phyloP scores from a whole-genome alignment of 1,139 yeast species.

The Kurtzmaniella quercitrusa region DNA sequence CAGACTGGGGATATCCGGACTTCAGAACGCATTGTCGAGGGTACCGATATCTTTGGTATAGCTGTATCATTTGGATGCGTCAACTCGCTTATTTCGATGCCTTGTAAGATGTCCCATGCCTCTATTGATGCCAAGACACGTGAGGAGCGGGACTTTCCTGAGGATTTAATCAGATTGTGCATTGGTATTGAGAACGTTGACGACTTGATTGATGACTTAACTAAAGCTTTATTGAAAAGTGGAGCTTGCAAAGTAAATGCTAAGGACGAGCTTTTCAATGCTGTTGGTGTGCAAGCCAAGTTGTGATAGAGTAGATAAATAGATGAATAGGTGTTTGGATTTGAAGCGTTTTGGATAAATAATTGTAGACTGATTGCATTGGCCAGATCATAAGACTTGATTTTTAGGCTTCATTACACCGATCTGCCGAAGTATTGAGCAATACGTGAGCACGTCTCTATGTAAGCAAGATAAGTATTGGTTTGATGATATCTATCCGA shows the following conservation, averaged over 20 bases:
- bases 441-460: too few species aligned
- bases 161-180: conserved; percentile 83
- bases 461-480: too few species aligned
- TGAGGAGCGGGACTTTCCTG: conserved; percentile 85
- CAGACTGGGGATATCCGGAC: conserved; percentile 75
- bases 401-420: too few species aligned
- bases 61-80: conserved; percentile 95
- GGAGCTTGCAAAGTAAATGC: conserved; percentile 51
- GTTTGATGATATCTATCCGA: too few species aligned
- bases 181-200: conserved; percentile 77
- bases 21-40: conserved; percentile 72
- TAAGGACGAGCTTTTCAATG: conserved; percentile 41
- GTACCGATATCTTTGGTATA: conserved; percentile 75
- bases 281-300: conserved; percentile 40
- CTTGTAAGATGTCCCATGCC: conserved; percentile 96
- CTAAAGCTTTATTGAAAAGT: conserved; percentile 62
- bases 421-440: too few species aligned
- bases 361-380: too few species aligned
- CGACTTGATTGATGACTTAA: conserved; percentile 69
- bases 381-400: too few species aligned
- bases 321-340: background rate
- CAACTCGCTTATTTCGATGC: conserved; percentile 85
- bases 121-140: conserved; percentile 85
- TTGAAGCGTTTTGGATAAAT: background rate
- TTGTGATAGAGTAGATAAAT: conserved; percentile 16